A percentile compares a stretch with the other conserved stretches of the same genome.
These are phyloP conservation scores for Phytophthora citrophthora DNA, from an alignment of 352 stramenopile species.

Conservation along the genomic window DNA sequence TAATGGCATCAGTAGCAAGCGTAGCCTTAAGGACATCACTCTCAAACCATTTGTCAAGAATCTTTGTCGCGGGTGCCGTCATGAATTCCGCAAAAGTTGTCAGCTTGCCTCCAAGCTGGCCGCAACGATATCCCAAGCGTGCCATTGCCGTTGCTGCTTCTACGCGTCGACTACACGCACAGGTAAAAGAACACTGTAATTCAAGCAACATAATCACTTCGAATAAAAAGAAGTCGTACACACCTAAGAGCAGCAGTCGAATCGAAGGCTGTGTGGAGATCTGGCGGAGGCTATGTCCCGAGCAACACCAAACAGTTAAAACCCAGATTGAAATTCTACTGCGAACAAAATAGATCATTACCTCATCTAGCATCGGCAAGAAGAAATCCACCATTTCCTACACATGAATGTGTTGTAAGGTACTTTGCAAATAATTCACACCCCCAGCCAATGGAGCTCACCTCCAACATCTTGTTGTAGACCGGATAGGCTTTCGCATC, in stretches of 20 bases:
- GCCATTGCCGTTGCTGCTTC: slow-evolving; percentile 74
- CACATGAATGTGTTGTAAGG: neutral
- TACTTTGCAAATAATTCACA: neutral
- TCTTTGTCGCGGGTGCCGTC: slow-evolving; percentile 84
- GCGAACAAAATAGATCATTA: slow-evolving; percentile 12
- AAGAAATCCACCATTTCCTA: slow-evolving; percentile 86
- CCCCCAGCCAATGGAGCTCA: slow-evolving; percentile 16
- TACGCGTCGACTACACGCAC: slow-evolving; percentile 47
- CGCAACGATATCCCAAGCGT: slow-evolving; percentile 64
- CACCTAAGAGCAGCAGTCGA: slow-evolving; percentile 53
- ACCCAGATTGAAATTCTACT: no score
- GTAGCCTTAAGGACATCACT: slow-evolving; percentile 91
- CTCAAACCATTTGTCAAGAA: slow-evolving; percentile 92
- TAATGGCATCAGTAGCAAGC: slow-evolving; percentile 92
- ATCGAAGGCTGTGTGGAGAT: slow-evolving; percentile 76
- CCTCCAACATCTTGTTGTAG: slow-evolving; percentile 86
- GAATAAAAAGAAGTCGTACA: slow-evolving; percentile 9
- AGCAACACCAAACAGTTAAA: neutral
- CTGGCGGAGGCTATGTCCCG: slow-evolving; percentile 57
- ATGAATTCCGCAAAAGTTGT: slow-evolving; percentile 91
- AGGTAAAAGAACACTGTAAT: no score
- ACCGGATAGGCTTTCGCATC: slow-evolving; percentile 84
- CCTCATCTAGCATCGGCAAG: slow-evolving; percentile 83
- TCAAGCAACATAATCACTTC: neutral
- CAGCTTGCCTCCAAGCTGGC: slow-evolving; percentile 75